Evolutionary conservation across 768 basidiomycete genomes (phyloP).

Genomic region (Mycena leptocephala): DNA sequence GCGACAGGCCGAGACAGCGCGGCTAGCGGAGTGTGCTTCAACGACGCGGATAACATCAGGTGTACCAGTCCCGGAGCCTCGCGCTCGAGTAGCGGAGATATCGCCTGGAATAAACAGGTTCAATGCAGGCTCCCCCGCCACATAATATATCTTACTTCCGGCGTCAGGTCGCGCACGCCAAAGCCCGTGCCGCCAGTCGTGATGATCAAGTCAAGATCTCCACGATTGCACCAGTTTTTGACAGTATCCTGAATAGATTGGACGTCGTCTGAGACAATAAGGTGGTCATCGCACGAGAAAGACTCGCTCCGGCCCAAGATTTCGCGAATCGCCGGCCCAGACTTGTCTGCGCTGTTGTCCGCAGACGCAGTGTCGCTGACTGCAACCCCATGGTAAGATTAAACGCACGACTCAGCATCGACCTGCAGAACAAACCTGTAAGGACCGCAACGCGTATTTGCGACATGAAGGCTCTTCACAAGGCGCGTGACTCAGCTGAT

Average conservation of each 20-base stretch:
- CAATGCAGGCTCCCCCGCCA: not conserved
- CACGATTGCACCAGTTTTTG: conserved; percentile 59
- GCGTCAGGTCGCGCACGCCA: conserved; percentile 85
- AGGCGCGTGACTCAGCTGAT: not conserved
- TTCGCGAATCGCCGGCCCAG: conserved; percentile 75
- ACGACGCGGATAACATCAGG: conserved; percentile 77
- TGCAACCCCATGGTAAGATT: conserved; percentile 40
- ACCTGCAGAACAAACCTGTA: conserved; percentile 34
- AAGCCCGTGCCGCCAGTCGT: conserved; percentile 94
- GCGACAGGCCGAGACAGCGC: conserved; percentile 89
- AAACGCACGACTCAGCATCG: not conserved
- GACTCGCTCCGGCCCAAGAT: conserved; percentile 57
- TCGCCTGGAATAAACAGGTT: conserved; percentile 59
- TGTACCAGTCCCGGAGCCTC: conserved; percentile 83
- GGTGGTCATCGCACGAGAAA: conserved; percentile 53
- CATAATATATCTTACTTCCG: conserved; percentile 70
- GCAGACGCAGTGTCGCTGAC: conserved; percentile 82
- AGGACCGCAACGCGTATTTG: conserved; percentile 39
- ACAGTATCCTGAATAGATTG: conserved; percentile 65
- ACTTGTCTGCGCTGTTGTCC: conserved; percentile 69
- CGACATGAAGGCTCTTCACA: conserved; percentile 13
- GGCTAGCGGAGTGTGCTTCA: conserved; percentile 84
- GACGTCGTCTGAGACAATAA: conserved; percentile 80
- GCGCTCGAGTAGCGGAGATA: conserved; percentile 76
- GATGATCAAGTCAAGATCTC: conserved; percentile 80